Evolutionary conservation across 495 filamentous ascomycete genomes (phyloP), one percentile per base, ranked within the genome.

Genomic region (Lepidopterella palustris): DNA sequence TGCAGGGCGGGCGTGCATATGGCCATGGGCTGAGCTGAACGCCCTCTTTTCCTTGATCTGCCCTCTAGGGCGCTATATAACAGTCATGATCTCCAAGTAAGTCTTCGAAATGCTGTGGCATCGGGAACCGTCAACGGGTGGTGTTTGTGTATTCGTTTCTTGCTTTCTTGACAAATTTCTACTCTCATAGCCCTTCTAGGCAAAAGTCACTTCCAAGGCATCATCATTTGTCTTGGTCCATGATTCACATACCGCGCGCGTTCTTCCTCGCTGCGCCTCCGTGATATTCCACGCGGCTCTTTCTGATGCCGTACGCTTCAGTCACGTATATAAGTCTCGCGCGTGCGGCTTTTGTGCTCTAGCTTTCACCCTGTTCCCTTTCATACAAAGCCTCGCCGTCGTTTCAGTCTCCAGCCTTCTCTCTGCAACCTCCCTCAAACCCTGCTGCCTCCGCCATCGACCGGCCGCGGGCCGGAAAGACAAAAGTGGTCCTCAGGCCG

Each of bases 401-500:
- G 53, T 53, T 57, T 57, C 58, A 55, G 20, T 55, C n/a, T 8
- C 25, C 56, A 25, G 31, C 45, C 53, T n/a, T 61, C 45, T 49
- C 40, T 35, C 57, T 42, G 6, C 24, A 47, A 23, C 32, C 23
- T 57, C 42, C 53, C 59, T 57, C 23, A 26, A n/a, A 54, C 29
- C 29, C 55, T 66, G 53, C 53, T 54, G 35, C 50, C 59, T 50
- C 31, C 6, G 23, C 35, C 49, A 64, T 70, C 62, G 60, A 64
- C 67, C 68, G 65, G 65, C 68, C 65, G n/a, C 39, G 68, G 35
- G 68, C 68, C 68, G 68, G 68, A 66, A 29, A 60, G 40, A 21
- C 55, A 31, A 59, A 39, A 21, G n/a, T 28, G 25, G 25, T 29
- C 59, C 25, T 61, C 45, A 60, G 53, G 51, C 47, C 60, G 45